Evolutionary conservation across 2,329 filamentous ascomycete genomes (phyloP), one percentile per base, ranked within the genome.

Genomic region (Tolypocladium cylindrosporum): DNA sequence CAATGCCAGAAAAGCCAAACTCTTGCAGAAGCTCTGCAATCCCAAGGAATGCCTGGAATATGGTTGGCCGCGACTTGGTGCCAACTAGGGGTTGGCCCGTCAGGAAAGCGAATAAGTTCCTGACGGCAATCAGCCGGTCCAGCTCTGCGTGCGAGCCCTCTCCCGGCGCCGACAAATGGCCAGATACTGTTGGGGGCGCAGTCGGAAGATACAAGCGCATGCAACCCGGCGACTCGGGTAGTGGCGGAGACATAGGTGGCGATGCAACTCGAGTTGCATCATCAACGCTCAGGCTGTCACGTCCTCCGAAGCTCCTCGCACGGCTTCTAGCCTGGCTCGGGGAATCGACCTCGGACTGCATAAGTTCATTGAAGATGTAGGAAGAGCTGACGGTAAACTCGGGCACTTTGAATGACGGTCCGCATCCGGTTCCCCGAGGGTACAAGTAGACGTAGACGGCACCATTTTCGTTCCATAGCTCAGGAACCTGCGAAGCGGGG

Each of bases 61-160:
- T 69, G 1, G 75, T 81, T 1, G 83, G 77, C 45, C 77, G 75
- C 7, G 72, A 63, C 55, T 74, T 77, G 4, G 83, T 87, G 19
- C 76, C 83, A 1, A 88, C 82, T 1, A 88, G 73, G 2, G 83
- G 83, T 63, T 87, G 83, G 36, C 81, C 81, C 0, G 79, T 85
- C 57, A 88, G 70, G 61, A 88, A 84, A 7, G 85, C 85, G 61
- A 88, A 88, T 45, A 88, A 68, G 63, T 88, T 88, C 55, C 85
- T 78, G 34, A 84, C 78, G 4, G 79, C 79, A 42, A 88, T 74
- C 14, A 87, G 68, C 3, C 78, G 76, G 55, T 86, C 82, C 41
- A 83, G 66, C 53, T 83, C 79, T 27, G 66, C 64, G 21, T 64
- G 65, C 10, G 69, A 66, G 19, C 62, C 68, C 40, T 64, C 72